These are phyloP conservation scores for Populus alba DNA, from an alignment of 345 rosid genomes.

Conservation along the genomic window DNA sequence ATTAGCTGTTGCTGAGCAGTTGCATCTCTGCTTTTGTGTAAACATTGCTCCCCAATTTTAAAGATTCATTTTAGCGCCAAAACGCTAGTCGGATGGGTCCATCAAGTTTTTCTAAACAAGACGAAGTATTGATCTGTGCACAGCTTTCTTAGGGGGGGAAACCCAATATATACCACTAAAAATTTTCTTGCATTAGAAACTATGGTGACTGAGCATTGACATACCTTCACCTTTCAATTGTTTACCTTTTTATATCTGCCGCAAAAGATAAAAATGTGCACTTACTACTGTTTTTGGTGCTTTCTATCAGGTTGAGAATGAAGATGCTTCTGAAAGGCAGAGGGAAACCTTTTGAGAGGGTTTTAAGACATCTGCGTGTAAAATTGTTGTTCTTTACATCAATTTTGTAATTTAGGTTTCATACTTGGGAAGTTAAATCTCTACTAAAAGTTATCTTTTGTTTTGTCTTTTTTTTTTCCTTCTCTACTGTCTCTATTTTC, in stretches of 20 bases:
- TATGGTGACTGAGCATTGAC: too few relatives aligned
- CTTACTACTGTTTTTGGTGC: not conserved
- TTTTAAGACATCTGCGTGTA: not conserved
- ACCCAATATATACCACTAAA: too few relatives aligned
- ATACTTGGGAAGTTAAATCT: not conserved
- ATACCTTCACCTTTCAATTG: not conserved
- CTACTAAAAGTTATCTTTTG: not conserved
- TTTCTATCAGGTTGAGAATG: slow-evolving; percentile 53
- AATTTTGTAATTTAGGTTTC: not conserved
- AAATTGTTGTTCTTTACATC: not conserved
- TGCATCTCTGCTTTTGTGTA: not conserved
- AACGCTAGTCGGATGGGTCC: not conserved
- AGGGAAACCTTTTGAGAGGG: slow-evolving; percentile 30
- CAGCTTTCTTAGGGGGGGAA: too few relatives aligned
- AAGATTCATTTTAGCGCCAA: not conserved
- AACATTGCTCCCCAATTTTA: not conserved
- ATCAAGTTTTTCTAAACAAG: too few relatives aligned
- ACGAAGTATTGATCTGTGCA: too few relatives aligned
- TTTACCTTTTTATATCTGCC: not conserved
- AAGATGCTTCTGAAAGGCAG: slow-evolving; percentile 47
- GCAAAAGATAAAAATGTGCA: not conserved
- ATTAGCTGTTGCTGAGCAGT: not conserved
- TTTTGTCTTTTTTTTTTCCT: too few relatives aligned
- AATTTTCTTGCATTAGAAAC: too few relatives aligned
- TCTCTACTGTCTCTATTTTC: too few relatives aligned